Base-by-base conservation (phyloP, 2,329 filamentous ascomycete genomes). In the Colletotrichum costaricense region DNA sequence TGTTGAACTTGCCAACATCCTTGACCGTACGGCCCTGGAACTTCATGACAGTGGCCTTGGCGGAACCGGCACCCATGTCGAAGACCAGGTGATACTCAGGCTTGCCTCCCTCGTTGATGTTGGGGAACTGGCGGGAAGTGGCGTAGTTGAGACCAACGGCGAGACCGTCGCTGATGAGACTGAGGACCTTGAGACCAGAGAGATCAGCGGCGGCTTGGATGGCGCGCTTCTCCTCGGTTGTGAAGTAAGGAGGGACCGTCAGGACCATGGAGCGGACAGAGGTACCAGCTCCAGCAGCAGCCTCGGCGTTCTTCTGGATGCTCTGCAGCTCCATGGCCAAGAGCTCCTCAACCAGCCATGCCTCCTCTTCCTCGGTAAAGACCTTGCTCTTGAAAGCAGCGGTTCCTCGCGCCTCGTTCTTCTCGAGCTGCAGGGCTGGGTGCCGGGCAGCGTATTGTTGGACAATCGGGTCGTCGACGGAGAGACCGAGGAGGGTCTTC, bases 91-190 rank as follows among this genome's bases (percentile, higher is more conserved):
- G 95, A 78, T 95, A 91, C 83, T 99, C 97, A 0, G 97, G 93
- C 85, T 95, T 95, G 76, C 90, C 93, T 67, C 94, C 95, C 67
- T 97, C 92, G 68, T 91, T 93, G 73, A 97, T 87, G 78, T 91
- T 95, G 49, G 95, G 95, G 83, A 98, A 99, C 19, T 93, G 95
- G 78, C 97, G 91, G 79, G 91, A 93, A 33, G 95, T 98, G 56
- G 97, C 97, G 82, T 98, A 99, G 85, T 99, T 97, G 77, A 99
- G 85, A 30, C 95, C 97, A 71, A 99, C 96, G 38, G 97, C 95
- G 74, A 98, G 85, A 19, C 95, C 95, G 80, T 99, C 97, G 76
- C 93, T 97, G 76, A 99, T 89, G 72, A 98, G 86, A 67, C 92
- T 92, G 77, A 98, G 89, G 14, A 98, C 92, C 78, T 94, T 95